Base-by-base conservation (phyloP, 2,329 filamentous ascomycete species). In the Penicillium polonicum region DNA sequence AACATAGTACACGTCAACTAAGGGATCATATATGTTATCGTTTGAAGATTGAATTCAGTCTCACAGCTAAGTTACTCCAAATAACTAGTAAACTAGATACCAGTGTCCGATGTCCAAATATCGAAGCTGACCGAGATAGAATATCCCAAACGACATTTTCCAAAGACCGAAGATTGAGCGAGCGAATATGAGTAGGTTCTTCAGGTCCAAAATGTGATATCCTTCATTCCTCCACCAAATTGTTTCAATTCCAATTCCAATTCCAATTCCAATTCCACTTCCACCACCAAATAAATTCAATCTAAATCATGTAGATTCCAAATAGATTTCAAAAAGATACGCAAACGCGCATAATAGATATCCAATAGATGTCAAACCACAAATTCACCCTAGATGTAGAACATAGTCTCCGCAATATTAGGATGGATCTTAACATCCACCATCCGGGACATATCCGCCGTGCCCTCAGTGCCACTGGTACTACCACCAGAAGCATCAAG, bases 391-490 rank as follows among this genome's bases (percentile, higher is more conserved):
- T 64, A 75, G 27, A 75, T 74, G 57, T 77, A 77, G 53, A 76
- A 76, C 75, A 77, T 77, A 3, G 68, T 69, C 36, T 74, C 65
- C 8, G 58, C 52, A 31, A 76, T 61, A 39, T 67, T 70, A 1
- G 41, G 54, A 50, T 74, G 70, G n/a, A 73, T 63, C 19, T 25
- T 52, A 1, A 75, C 55, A 43, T 70, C 65, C 0, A n/a, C 31
- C 13, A 48, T 49, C 4, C 60, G 55, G 12, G 55, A 44, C 12
- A 23, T 48, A 17, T 52, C 19, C 17, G 45, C 42, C 38, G 43
- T 48, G 0, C 52, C 46, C 6, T 60, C 62, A 5, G 59, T 65
- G 31, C 62, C 63, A 19, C 57, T 55, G 8, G 68, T 60, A 56
- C 72, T 74, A 1, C 56, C 67, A n/a, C 62, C 59, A 5, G 63